phyloP scores from a whole-genome alignment of 306 rosid species.

The Quercus cerris region DNA sequence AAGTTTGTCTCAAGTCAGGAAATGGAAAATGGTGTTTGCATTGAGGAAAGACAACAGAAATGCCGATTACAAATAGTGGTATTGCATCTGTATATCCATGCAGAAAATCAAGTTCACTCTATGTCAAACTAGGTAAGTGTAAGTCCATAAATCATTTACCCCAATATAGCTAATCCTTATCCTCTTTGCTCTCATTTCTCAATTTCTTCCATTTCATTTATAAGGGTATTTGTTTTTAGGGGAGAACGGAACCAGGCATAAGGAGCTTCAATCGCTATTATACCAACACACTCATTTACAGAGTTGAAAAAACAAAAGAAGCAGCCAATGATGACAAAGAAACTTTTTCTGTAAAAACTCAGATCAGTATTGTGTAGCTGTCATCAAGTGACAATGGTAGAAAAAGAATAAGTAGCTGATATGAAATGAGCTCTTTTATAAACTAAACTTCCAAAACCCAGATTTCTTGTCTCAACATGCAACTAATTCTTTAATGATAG shows the following conservation, averaged over 20 bases:
- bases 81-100: background rate
- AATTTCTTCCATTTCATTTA: background rate
- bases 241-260: too few relatives aligned
- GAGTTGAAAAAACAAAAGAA: background rate
- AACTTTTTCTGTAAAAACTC: too few relatives aligned
- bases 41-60: background rate
- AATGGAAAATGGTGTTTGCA: background rate
- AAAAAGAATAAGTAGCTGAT: too few relatives aligned
- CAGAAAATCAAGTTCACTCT: background rate
- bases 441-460: background rate
- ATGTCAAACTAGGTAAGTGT: background rate
- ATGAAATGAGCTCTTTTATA: too few relatives aligned
- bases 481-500: background rate
- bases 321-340: too few relatives aligned
- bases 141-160: background rate
- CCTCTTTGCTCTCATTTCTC: background rate
- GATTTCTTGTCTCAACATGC: background rate
- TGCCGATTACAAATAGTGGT: background rate
- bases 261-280: too few relatives aligned
- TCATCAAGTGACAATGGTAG: too few relatives aligned
- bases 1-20: too few relatives aligned
- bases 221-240: background rate
- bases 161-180: background rate
- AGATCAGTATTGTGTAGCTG: too few relatives aligned
- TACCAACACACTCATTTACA: background rate